Evolutionary conservation across 2,329 filamentous ascomycete species (phyloP).

Genomic region (Teratosphaeriaceae sp.): DNA sequence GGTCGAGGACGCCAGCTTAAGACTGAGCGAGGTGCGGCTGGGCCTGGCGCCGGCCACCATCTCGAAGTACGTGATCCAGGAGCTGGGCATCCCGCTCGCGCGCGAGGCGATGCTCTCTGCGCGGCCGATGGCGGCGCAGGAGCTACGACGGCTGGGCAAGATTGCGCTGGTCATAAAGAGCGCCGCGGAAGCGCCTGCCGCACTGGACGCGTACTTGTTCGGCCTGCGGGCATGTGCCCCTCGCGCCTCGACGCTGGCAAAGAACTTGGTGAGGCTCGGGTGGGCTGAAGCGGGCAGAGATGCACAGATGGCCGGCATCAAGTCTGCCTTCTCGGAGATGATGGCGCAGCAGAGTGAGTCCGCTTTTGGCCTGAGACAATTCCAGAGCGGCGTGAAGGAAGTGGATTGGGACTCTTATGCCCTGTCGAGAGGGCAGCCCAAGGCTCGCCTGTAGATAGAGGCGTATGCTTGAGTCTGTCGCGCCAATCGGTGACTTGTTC

Average conservation of each 20-base stretch:
- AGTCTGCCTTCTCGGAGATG: slow-evolving; percentile 14
- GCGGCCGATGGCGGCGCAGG: slow-evolving; percentile 10
- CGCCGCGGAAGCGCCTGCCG: slow-evolving; percentile 3
- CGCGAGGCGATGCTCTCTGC: slow-evolving; percentile 15
- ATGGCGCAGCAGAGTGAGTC: slow-evolving; percentile 14
- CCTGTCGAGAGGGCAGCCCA: neutral
- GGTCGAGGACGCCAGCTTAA: slow-evolving; percentile 11
- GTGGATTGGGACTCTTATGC: slow-evolving; percentile 10
- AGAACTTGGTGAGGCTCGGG: slow-evolving; percentile 13
- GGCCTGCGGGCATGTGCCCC: slow-evolving; percentile 12
- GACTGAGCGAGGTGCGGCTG: slow-evolving; percentile 14
- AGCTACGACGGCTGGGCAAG: slow-evolving; percentile 12
- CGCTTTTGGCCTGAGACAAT: slow-evolving; percentile 13
- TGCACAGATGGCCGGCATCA: slow-evolving; percentile 11
- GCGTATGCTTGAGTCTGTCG: neutral
- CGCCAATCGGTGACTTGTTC: too few species aligned
- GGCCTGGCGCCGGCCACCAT: slow-evolving; percentile 13
- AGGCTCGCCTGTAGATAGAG: neutral
- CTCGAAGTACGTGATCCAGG: slow-evolving; percentile 12
- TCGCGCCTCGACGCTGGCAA: slow-evolving; percentile 10
- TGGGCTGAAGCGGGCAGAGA: slow-evolving; percentile 12
- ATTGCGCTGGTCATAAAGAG: slow-evolving; percentile 8
- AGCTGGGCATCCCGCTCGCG: slow-evolving; percentile 13
- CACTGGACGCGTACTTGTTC: slow-evolving; percentile 7
- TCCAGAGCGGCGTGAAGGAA: slow-evolving; percentile 12